Evolutionary conservation across 2,329 filamentous ascomycete species (phyloP).

Genomic region (Diaporthe nobilis): DNA sequence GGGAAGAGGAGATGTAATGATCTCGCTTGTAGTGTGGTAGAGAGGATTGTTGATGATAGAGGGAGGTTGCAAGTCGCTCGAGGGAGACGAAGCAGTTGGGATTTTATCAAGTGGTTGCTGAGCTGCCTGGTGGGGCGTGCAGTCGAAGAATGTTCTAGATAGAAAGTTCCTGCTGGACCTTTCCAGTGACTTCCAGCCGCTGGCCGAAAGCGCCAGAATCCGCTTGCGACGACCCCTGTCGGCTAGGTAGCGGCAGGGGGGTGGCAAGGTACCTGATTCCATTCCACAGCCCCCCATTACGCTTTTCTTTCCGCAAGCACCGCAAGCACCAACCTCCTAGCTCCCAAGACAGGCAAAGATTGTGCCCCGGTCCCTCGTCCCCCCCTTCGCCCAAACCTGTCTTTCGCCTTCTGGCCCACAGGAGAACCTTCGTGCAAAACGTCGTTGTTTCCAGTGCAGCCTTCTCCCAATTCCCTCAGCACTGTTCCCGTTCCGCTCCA

Average conservation of each 20-base stretch:
- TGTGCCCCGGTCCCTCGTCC: neutral
- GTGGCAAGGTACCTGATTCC: conserved; percentile 20
- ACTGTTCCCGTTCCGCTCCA: neutral
- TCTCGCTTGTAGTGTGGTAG: conserved; percentile 31
- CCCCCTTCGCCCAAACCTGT: conserved; percentile 6
- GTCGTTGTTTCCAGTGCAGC: conserved; percentile 24
- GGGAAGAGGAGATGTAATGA: conserved; percentile 19
- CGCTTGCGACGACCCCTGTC: conserved; percentile 26
- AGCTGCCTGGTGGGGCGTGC: conserved; percentile 42
- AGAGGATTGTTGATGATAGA: conserved; percentile 38
- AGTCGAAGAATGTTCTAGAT: conserved; percentile 41
- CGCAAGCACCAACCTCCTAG: conserved; percentile 28
- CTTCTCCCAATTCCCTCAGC: neutral
- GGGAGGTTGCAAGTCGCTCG: conserved; percentile 4
- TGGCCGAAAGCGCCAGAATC: conserved; percentile 34
- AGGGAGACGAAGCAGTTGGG: conserved; percentile 34
- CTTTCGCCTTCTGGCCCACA: conserved; percentile 31
- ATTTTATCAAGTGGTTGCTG: conserved; percentile 39
- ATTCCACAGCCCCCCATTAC: conserved; percentile 30
- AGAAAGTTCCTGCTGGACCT: conserved; percentile 28
- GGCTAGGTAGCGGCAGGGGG: conserved; percentile 23
- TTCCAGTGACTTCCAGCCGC: conserved; percentile 35
- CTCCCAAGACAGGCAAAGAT: conserved; percentile 32
- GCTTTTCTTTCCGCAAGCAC: conserved; percentile 29
- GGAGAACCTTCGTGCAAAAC: conserved; percentile 33